These are phyloP conservation scores for Leptoxyphium fumago DNA, from an alignment of 2,329 filamentous ascomycete genomes.

Conservation along the genomic window DNA sequence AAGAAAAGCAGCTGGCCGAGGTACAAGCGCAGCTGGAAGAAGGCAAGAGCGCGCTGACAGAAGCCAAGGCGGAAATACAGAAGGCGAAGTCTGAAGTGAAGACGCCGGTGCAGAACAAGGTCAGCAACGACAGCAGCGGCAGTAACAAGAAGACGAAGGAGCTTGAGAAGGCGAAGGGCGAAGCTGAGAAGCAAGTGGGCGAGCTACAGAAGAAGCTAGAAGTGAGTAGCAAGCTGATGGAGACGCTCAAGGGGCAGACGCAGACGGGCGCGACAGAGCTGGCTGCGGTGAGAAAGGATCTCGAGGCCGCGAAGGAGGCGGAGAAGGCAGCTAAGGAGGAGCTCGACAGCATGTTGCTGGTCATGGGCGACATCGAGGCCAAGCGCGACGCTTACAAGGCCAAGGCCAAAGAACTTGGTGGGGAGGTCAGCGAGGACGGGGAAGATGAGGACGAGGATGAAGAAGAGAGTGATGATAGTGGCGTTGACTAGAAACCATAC, in stretches of 20 bases:
- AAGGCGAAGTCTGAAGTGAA: neutral
- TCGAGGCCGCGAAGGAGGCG: constrained; percentile 13
- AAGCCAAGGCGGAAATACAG: constrained; percentile 4
- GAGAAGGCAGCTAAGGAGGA: constrained; percentile 30
- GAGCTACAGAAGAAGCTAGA: constrained; percentile 3
- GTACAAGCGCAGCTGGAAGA: constrained; percentile 1
- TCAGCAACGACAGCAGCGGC: neutral
- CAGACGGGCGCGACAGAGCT: constrained; percentile 1
- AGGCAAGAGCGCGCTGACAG: constrained; percentile 6
- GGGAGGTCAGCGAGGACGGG: constrained; percentile 18
- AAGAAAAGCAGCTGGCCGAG: constrained; percentile 1
- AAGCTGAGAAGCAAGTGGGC: constrained; percentile 1
- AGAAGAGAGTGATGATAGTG: constrained; percentile 7
- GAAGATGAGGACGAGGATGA: constrained; percentile 17
- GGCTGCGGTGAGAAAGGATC: neutral
- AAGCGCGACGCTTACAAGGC: constrained; percentile 19
- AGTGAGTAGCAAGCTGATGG: neutral
- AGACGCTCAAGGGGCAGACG: constrained; percentile 2
- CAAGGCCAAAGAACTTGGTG: constrained; percentile 14
- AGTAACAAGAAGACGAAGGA: constrained; percentile 2
- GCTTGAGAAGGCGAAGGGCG: constrained; percentile 1
- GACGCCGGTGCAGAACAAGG: constrained; percentile 1
- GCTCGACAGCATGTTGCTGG: constrained; percentile 34
- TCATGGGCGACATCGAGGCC: constrained; percentile 33
- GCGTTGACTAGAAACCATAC: neutral